Conservation (phyloP, 2,329 filamentous ascomycete genomes). For the Aspergillus sp. region DNA sequence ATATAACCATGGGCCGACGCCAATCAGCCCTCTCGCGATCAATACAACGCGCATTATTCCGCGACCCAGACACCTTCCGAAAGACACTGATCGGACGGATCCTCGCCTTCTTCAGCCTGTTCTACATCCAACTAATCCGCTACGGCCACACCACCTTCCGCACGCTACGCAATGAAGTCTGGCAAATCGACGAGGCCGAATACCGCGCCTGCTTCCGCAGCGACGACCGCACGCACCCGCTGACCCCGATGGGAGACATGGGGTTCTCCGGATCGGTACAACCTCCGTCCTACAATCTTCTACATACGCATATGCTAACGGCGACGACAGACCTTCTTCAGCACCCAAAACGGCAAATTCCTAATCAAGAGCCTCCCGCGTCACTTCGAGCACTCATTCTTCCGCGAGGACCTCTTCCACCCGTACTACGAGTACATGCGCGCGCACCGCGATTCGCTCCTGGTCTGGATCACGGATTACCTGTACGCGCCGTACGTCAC, state of each 20-base stretch:
- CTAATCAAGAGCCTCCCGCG: constrained; percentile 70
- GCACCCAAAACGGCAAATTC: constrained; percentile 63
- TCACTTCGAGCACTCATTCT: constrained; percentile 68
- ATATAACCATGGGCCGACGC: constrained; percentile 18
- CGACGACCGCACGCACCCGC: constrained; percentile 37
- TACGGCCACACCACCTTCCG: constrained; percentile 50
- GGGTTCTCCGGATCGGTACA: constrained; percentile 68
- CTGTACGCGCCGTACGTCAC: constrained; percentile 55
- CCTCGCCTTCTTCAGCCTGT: constrained; percentile 54
- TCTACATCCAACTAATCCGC: constrained; percentile 48
- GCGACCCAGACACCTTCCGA: constrained; percentile 24
- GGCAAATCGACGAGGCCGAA: constrained; percentile 53
- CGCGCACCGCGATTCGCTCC: constrained; percentile 56
- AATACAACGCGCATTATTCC: constrained; percentile 28
- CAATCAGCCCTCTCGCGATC: constrained; percentile 27
- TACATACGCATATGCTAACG: not conserved
- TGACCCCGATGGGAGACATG: constrained; percentile 64
- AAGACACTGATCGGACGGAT: constrained; percentile 43
- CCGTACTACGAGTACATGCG: constrained; percentile 66
- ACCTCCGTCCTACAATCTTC: no score
- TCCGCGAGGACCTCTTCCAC: constrained; percentile 62
- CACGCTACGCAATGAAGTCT: constrained; percentile 50
- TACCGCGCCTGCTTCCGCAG: constrained; percentile 54
- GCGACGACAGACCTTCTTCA: constrained; percentile 61
- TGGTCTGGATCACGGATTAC: constrained; percentile 71